These are phyloP conservation scores for Poa pratensis DNA, from an alignment of 176 grass and related monocot species.

Conservation along the genomic window DNA sequence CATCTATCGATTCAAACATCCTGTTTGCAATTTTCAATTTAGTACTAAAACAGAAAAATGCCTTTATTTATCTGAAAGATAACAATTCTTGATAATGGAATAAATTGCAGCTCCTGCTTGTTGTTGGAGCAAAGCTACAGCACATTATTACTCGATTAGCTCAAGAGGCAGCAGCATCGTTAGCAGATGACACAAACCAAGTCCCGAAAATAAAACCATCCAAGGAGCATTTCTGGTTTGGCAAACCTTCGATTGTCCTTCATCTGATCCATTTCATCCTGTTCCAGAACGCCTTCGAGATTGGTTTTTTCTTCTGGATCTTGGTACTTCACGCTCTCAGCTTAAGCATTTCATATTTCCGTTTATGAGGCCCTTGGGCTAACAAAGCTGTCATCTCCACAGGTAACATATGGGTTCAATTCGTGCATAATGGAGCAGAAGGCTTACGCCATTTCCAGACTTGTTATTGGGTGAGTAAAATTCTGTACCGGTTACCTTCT, in stretches of 20 bases:
- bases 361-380: background rate
- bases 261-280: constrained; percentile 91
- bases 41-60: background rate
- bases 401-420: constrained; percentile 75
- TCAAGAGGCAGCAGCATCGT: constrained; percentile 54
- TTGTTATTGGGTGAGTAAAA: constrained; percentile 67
- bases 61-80: background rate
- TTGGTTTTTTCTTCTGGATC: constrained; percentile 86
- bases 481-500: background rate
- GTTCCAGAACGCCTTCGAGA: constrained; percentile 97
- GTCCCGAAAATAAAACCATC: constrained; percentile 58
- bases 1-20: background rate
- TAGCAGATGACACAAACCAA: constrained; percentile 4
- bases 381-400: constrained; percentile 7
- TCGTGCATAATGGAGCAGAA: constrained; percentile 85
- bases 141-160: constrained; percentile 78
- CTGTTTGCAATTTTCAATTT: background rate
- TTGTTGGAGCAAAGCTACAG: constrained; percentile 84
- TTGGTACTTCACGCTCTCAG: constrained; percentile 46
- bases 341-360: background rate
- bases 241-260: constrained; percentile 60
- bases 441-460: constrained; percentile 63
- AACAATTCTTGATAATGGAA: constrained; percentile 26
- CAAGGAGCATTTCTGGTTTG: constrained; percentile 86
- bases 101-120: constrained; percentile 77